phyloP scores from a whole-genome alignment of 2,329 filamentous ascomycete genomes.

The Alternaria ventricosa region DNA sequence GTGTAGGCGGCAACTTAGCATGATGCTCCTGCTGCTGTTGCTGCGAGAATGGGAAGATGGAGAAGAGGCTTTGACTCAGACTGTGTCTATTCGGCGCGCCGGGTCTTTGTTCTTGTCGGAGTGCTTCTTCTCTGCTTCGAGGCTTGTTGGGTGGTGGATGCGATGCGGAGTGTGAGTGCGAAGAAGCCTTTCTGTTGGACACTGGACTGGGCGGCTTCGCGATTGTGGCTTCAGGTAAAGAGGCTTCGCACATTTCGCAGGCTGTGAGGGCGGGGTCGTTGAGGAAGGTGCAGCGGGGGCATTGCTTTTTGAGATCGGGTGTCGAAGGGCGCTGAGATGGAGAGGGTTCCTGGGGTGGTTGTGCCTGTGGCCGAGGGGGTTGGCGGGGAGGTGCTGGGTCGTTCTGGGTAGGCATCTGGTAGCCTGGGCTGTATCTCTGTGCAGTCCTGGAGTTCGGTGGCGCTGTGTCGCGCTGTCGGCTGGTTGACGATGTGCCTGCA shows the following conservation, averaged over 20 bases:
- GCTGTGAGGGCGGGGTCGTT: constrained; percentile 39
- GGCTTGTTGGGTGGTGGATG: constrained; percentile 27
- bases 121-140: constrained; percentile 3
- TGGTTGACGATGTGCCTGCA: constrained; percentile 4
- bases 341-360: constrained; percentile 8
- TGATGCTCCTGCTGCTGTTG: constrained; percentile 42
- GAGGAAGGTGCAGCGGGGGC: constrained; percentile 44
- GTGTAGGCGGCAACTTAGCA: constrained; percentile 35
- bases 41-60: constrained; percentile 45
- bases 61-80: constrained; percentile 43
- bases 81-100: constrained; percentile 38
- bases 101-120: constrained; percentile 23
- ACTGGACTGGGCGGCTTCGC: constrained; percentile 33
- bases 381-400: constrained; percentile 23
- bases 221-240: constrained; percentile 32
- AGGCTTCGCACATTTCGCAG: constrained; percentile 44
- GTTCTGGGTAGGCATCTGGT: constrained; percentile 29
- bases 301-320: constrained; percentile 42
- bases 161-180: constrained; percentile 40
- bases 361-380: constrained; percentile 23
- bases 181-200: constrained; percentile 12
- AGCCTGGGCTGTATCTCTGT: constrained; percentile 36
- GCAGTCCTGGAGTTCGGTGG: constrained; percentile 22
- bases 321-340: constrained; percentile 22
- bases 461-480: constrained; percentile 21